phyloP scores from a whole-genome alignment of 768 basidiomycete genomes.

The Serpula lacrymans region DNA sequence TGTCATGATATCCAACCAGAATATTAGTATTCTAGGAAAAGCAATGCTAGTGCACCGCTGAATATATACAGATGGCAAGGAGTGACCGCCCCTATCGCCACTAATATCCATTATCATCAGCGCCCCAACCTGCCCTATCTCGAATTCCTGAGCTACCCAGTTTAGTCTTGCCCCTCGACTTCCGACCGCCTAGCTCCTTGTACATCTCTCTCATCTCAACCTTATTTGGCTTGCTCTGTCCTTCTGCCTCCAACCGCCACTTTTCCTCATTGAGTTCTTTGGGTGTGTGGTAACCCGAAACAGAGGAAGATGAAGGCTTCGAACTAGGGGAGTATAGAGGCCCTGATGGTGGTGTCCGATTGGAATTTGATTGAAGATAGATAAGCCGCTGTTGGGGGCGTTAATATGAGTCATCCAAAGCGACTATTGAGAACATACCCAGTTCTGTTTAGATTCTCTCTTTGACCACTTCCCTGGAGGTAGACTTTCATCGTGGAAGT shows the following conservation, averaged over 20 bases:
- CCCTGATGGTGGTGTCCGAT: conserved; percentile 38
- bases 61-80: too few species aligned
- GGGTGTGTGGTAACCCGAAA: conserved; percentile 74
- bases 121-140: conserved; percentile 79
- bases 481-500: conserved; percentile 76
- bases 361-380: conserved; percentile 37
- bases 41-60: too few species aligned
- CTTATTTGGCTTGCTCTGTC: conserved; percentile 60
- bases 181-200: conserved; percentile 86
- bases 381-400: conserved; percentile 46
- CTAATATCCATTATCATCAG: conserved; percentile 33
- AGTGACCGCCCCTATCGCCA: too few species aligned
- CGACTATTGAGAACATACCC: conserved; percentile 47
- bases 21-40: too few species aligned
- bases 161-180: conserved; percentile 71
- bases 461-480: conserved; percentile 89
- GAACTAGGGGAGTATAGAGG: conserved; percentile 36
- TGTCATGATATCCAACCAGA: too few species aligned
- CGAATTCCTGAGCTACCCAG: conserved; percentile 60
- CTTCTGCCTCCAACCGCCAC: conserved; percentile 54
- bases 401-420: conserved; percentile 8
- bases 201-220: conserved; percentile 88
- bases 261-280: conserved; percentile 74
- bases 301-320: conserved; percentile 46
- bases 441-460: conserved; percentile 90